Base-by-base conservation (phyloP, 148 eudicot species). In the Cornus controversa region DNA sequence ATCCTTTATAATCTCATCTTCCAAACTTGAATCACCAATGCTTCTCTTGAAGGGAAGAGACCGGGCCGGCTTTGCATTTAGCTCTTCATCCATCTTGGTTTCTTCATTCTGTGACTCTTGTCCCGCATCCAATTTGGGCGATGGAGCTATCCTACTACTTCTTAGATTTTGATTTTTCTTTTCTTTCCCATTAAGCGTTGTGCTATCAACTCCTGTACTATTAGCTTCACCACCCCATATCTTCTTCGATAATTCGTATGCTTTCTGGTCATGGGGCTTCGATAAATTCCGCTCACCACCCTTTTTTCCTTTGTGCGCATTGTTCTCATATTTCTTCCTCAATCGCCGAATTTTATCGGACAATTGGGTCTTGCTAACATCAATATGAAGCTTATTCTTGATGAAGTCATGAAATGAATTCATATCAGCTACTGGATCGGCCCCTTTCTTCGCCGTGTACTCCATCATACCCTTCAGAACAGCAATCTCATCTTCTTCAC, bases 291-390 rank as follows among this genome's bases (percentile, higher is more conserved):
- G 81, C 7, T 82, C 83, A 47, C 77, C 74, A 7, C 86, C 91
- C 6, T 68, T 24, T 31, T 67, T 75, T 2, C 70, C 77, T 65
- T 76, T 91, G 10, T 50, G 73, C 8, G 37, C 25, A 68, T 81
- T 81, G 70, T 77, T 84, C 77, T 27, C 78, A 50, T 72, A 91
- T 83, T 91, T 91, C 71, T 82, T 89, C 83, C 79, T 91, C 85
- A 91, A 25, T 76, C 89, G 85, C 77, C 84, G 73, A 11, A 86
- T 62, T 65, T 89, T 91, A 29, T 85, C 86, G 14, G 72, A 66
- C 76, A 91, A 58, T 57, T 91, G 95, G 27, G 34, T 29, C 81
- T 75, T 85, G 1, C 73, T 60, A 20, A 80, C 85, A 29, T 87
- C 89, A 0, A 79, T 69, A 25, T 75, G 82, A 26, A 86, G 60